Evolutionary conservation across 2,329 filamentous ascomycete genomes (phyloP), one percentile per base, ranked within the genome.

Genomic region (Colletotrichum sp.): DNA sequence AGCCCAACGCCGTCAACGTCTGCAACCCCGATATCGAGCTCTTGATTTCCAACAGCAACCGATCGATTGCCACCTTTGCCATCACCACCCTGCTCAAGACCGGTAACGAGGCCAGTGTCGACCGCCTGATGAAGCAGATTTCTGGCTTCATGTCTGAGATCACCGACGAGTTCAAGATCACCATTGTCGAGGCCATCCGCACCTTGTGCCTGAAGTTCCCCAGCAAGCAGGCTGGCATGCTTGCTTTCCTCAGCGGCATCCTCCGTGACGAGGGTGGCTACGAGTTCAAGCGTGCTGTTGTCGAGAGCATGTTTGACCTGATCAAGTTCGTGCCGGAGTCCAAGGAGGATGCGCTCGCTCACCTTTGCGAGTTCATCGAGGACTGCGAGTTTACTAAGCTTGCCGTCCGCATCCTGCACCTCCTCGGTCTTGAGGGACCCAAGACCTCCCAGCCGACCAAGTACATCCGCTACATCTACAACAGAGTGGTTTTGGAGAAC

Each of bases 401-500:
- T 78, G 96, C 97, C 34, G 96, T 99, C 64, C 94, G 97, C 76
- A 98, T 99, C 80, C 88, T 99, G 71, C 96, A 99, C 85, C 91
- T 99, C 24, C 93, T 99, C 59, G 97, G 97, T 81, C 90, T 96
- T 32, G 97, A 99, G 87, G 97, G 97, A 1, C 97, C 97, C 78
- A 98, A 97, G 88, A 98, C 96, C 5, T 93, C 95, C 18, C 95
- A 98, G 81, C 97, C 97, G 0, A 99, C 97, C 72, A 99, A 99
- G 90, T 99, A 98, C 85, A 98, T 99, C 80, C 95, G 97, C 74
- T 99, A 99, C 86, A 99, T 99, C 83, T 99, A 99, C 89, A 99
- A 99, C 88, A 93, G 97, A 76, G 96, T 99, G 26, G 97, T 99
- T 18, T 88, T 99, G 69, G 97, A 99, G 86, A 99, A 99, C 83